These are phyloP conservation scores for Hypoxylon crocopeplum DNA, from an alignment of 495 filamentous ascomycete genomes.

Conservation along the genomic window DNA sequence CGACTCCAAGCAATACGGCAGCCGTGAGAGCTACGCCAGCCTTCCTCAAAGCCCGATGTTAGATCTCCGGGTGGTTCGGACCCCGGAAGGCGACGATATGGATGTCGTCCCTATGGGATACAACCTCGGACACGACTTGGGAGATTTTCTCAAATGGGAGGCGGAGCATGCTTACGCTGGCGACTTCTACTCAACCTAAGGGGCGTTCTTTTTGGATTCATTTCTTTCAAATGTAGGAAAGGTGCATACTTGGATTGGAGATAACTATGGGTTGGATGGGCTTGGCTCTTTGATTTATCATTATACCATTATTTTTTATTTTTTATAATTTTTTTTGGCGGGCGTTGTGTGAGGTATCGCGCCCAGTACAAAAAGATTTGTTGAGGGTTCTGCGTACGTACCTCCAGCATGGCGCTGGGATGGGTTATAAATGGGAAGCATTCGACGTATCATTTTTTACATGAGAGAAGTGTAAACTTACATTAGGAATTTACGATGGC, in stretches of 20 bases:
- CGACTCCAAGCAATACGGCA: constrained; percentile 16
- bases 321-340: constrained; percentile 5
- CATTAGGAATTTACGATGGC: too few species aligned
- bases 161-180: constrained; percentile 48
- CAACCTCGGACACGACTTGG: constrained; percentile 60
- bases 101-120: constrained; percentile 60
- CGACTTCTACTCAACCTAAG: constrained; percentile 29
- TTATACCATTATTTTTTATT: constrained; percentile 36
- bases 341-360: constrained; percentile 19
- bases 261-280: constrained; percentile 15
- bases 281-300: constrained; percentile 6
- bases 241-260: constrained; percentile 6
- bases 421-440: neutral
- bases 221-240: neutral
- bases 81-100: constrained; percentile 48
- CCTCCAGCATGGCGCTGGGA: constrained; percentile 31
- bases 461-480: too few species aligned
- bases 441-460: constrained; percentile 6
- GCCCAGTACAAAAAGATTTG: constrained; percentile 16
- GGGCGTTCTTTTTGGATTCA: constrained; percentile 8
- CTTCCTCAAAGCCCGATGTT: constrained; percentile 60
- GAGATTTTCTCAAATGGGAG: constrained; percentile 60
- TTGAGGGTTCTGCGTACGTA: neutral
- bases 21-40: constrained; percentile 47
- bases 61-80: constrained; percentile 50